These are phyloP conservation scores for Yarrowia bubula DNA, from an alignment of 805 yeast genomes.

Conservation along the genomic window DNA sequence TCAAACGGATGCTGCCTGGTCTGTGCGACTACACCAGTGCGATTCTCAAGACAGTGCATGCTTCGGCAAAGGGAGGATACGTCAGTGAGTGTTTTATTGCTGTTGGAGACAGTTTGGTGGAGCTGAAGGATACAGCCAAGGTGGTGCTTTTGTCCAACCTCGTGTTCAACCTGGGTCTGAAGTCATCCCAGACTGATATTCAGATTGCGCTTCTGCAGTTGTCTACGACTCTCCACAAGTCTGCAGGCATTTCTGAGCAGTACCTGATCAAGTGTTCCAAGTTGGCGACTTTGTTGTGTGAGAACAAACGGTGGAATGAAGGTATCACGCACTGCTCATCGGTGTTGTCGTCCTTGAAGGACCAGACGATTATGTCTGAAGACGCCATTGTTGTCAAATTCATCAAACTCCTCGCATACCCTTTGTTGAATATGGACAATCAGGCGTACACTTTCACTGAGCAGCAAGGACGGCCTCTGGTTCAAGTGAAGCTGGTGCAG, in stretches of 20 bases:
- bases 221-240: neutral
- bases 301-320: neutral
- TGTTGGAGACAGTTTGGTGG: neutral
- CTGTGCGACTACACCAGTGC: constrained; percentile 3
- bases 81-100: neutral
- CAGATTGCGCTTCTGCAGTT: neutral
- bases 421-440: neutral
- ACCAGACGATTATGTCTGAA: constrained; percentile 1
- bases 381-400: neutral
- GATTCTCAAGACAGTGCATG: neutral
- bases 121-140: neutral
- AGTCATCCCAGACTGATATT: neutral
- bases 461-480: neutral
- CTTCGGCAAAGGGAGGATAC: neutral
- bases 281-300: neutral
- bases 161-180: constrained; percentile 9
- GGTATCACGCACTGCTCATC: neutral
- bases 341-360: neutral
- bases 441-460: constrained; percentile 1
- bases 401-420: neutral
- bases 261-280: constrained; percentile 13
- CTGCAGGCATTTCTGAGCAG: constrained; percentile 1
- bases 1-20: neutral
- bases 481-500: constrained; percentile 2
- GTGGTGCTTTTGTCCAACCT: neutral